Conservation (phyloP, 2,329 filamentous ascomycete genomes). For the Knufia fluminis region DNA sequence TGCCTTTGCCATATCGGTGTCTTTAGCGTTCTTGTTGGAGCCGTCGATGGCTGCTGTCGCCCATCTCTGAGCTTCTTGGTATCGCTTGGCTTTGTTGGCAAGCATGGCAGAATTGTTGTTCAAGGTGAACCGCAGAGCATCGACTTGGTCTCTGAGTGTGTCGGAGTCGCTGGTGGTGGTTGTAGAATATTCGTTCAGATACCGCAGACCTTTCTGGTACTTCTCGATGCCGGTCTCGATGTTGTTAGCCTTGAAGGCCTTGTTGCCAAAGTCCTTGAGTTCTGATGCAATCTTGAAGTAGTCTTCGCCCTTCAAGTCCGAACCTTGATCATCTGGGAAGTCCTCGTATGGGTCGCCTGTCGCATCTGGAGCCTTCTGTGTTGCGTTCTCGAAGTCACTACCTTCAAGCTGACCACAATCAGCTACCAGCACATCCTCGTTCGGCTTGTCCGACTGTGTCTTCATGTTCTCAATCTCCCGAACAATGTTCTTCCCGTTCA, state of each 20-base stretch:
- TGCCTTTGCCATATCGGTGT: constrained; percentile 77
- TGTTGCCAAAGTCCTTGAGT: constrained; percentile 87
- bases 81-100: constrained; percentile 68
- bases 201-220: constrained; percentile 87
- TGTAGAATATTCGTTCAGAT: constrained; percentile 76
- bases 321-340: constrained; percentile 72
- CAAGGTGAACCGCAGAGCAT: constrained; percentile 69
- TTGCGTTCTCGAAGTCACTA: constrained; percentile 57
- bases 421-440: constrained; percentile 63
- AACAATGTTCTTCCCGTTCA: constrained; percentile 83
- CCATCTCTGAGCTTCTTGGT: constrained; percentile 58
- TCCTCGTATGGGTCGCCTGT: constrained; percentile 92
- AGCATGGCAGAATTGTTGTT: constrained; percentile 84
- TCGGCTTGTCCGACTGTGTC: constrained; percentile 70
- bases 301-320: constrained; percentile 56
- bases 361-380: constrained; percentile 62
- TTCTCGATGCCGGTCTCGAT: constrained; percentile 66
- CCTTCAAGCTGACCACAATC: constrained; percentile 81
- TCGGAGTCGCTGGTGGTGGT: constrained; percentile 58
- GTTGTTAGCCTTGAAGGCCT: constrained; percentile 76
- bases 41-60: constrained; percentile 66
- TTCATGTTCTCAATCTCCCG: constrained; percentile 79
- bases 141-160: constrained; percentile 58
- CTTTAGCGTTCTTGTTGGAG: constrained; percentile 52
- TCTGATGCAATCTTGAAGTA: constrained; percentile 71